Conservation (phyloP, 2,329 filamentous ascomycete genomes). For the Lecanosticta acicola region DNA sequence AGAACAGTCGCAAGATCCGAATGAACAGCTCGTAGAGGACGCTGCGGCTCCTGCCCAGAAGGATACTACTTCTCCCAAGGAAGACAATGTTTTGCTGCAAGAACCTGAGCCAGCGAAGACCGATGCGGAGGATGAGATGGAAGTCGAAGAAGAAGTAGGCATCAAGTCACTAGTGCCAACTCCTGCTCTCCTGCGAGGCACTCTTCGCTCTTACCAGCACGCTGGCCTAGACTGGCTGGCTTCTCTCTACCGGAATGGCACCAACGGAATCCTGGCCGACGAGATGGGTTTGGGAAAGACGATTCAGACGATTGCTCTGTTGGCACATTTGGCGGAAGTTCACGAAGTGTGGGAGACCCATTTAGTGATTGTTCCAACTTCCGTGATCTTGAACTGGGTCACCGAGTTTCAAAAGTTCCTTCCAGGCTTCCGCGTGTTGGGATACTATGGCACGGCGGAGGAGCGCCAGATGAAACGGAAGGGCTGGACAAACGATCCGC, state of each 20-base stretch:
- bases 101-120: neutral
- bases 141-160: conserved; percentile 8
- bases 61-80: neutral
- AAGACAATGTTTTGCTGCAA: neutral
- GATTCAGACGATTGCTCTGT: conserved; percentile 90
- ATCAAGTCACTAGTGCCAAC: conserved; percentile 39
- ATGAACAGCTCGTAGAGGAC: conserved; percentile 27
- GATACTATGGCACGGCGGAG: conserved; percentile 91
- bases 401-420: conserved; percentile 99
- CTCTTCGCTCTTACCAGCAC: conserved; percentile 90
- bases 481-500: conserved; percentile 78
- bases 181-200: conserved; percentile 73
- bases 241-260: conserved; percentile 82
- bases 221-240: conserved; percentile 96
- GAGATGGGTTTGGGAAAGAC: conserved; percentile 99
- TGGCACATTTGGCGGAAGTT: conserved; percentile 85
- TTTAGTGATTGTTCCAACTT: conserved; percentile 91
- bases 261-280: conserved; percentile 93
- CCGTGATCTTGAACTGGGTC: conserved; percentile 99
- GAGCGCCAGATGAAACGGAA: conserved; percentile 85
- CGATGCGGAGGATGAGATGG: conserved; percentile 23
- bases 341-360: conserved; percentile 94
- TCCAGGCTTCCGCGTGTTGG: conserved; percentile 94
- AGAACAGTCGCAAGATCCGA: conserved; percentile 3
- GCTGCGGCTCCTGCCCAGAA: conserved; percentile 3